phyloP scores from a whole-genome alignment of 108 stramenopile genomes.

The Phaeodactylum tricornutum region DNA sequence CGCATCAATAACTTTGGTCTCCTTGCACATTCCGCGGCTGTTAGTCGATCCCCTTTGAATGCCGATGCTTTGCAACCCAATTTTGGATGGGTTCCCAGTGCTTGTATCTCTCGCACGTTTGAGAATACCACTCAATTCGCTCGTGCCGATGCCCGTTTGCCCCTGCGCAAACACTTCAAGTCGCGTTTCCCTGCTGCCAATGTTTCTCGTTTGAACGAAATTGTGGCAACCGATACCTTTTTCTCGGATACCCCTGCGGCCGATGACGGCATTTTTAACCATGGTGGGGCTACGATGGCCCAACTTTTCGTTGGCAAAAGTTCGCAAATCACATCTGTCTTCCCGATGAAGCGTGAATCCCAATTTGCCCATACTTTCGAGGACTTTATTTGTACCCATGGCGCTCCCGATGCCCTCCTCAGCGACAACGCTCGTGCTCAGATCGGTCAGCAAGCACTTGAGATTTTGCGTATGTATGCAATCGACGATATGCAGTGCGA shows the following conservation, averaged over 20 bases:
- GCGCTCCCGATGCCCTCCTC: slow-evolving; percentile 7
- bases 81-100: slow-evolving; percentile 5
- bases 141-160: background rate
- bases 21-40: too few species aligned
- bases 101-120: slow-evolving; percentile 6
- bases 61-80: slow-evolving; percentile 1
- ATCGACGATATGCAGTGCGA: slow-evolving; percentile 7
- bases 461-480: slow-evolving; percentile 4
- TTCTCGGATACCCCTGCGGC: background rate
- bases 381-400: slow-evolving; percentile 9
- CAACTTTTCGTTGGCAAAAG: slow-evolving; percentile 11
- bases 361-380: slow-evolving; percentile 8
- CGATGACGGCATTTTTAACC: background rate
- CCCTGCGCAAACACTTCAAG: background rate
- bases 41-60: too few species aligned
- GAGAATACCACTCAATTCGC: slow-evolving; percentile 8
- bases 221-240: slow-evolving; percentile 8
- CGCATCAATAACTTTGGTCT: too few species aligned
- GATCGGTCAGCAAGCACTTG: background rate
- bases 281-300: slow-evolving; percentile 2
- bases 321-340: slow-evolving; percentile 2
- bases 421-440: slow-evolving; percentile 11
- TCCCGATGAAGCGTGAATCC: slow-evolving; percentile 7
- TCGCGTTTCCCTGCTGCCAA: slow-evolving; percentile 4
- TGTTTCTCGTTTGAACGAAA: slow-evolving; percentile 4